Conservation (phyloP, 371 early-diverging fungal species). For the Paraphysoderma sedebokerense region DNA sequence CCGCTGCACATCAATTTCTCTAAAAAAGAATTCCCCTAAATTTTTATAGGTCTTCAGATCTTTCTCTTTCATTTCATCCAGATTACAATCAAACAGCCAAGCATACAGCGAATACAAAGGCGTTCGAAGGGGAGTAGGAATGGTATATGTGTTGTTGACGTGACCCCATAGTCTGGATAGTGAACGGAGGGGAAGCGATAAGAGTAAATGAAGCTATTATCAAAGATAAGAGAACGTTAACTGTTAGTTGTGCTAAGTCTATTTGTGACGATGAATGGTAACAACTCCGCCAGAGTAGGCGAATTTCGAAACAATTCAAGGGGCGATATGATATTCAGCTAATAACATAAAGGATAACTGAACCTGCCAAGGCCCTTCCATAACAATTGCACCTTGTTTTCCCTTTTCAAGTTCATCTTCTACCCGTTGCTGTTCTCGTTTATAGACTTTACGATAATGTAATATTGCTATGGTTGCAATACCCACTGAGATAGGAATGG, state of each 20-base stretch:
- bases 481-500: conserved; percentile 63
- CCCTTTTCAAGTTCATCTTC: conserved; percentile 10
- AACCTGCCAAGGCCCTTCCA: conserved; percentile 73
- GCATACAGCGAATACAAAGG: conserved; percentile 62
- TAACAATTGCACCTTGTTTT: conserved; percentile 19
- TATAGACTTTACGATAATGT: conserved; percentile 33
- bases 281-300: neutral
- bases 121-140: conserved; percentile 57
- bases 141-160: conserved; percentile 55
- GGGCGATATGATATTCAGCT: neutral
- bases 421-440: conserved; percentile 12
- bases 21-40: conserved; percentile 77
- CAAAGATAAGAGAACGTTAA: neutral
- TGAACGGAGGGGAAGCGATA: conserved; percentile 66
- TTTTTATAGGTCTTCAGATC: conserved; percentile 62
- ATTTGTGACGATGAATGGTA: neutral
- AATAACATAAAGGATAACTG: conserved; percentile 1
- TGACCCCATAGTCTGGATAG: conserved; percentile 82
- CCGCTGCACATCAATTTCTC: conserved; percentile 29
- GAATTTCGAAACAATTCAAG: neutral
- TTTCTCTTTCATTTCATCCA: conserved; percentile 79
- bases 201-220: conserved; percentile 56
- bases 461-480: conserved; percentile 49
- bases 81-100: conserved; percentile 72
- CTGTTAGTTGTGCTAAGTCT: no score